Percentiles rank a stretch among this genome's conserved stretches.
Evolutionary conservation across 108 stramenopile genomes (phyloP).

Genomic region (Skeletonema potamos): DNA sequence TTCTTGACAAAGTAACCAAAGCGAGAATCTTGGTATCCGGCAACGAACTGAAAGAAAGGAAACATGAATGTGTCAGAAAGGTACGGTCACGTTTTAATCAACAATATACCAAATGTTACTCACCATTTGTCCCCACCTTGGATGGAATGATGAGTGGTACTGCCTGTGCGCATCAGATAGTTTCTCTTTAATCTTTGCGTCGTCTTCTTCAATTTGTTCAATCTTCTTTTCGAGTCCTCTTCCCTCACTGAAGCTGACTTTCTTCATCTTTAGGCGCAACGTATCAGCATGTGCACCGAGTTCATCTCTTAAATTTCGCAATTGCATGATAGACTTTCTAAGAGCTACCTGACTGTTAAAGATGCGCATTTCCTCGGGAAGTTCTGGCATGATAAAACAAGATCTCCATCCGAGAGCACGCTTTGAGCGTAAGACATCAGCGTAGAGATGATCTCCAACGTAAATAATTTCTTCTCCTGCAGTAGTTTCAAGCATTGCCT

Average conservation of each 20-base stretch:
- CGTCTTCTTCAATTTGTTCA: slow-evolving; percentile 70
- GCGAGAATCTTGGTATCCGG: slow-evolving; percentile 94
- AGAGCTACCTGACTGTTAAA: slow-evolving; percentile 53
- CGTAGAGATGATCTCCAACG: slow-evolving; percentile 96
- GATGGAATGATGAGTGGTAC: slow-evolving; percentile 80
- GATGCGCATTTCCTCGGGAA: slow-evolving; percentile 79
- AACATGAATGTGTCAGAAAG: slow-evolving; percentile 25
- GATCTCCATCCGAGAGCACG: slow-evolving; percentile 97
- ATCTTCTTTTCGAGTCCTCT: slow-evolving; percentile 41
- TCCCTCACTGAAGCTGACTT: slow-evolving; percentile 9
- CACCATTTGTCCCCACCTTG: slow-evolving; percentile 81
- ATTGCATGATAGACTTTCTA: slow-evolving; percentile 51
- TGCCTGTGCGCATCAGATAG: slow-evolving; percentile 49
- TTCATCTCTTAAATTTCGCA: slow-evolving; percentile 70
- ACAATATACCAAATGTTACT: background rate
- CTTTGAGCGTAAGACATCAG: slow-evolving; percentile 90
- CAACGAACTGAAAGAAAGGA: slow-evolving; percentile 54
- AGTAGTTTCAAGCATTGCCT: slow-evolving; percentile 83
- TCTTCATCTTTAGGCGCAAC: slow-evolving; percentile 41
- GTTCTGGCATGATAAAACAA: slow-evolving; percentile 87
- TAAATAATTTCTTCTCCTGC: slow-evolving; percentile 95
- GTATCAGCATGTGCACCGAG: slow-evolving; percentile 50
- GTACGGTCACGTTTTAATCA: background rate
- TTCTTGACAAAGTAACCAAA: slow-evolving; percentile 93
- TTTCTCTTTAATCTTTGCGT: slow-evolving; percentile 60